Evolutionary conservation across 2,329 filamentous ascomycete species (phyloP).

Genomic region (Calonectria pauciramosa): DNA sequence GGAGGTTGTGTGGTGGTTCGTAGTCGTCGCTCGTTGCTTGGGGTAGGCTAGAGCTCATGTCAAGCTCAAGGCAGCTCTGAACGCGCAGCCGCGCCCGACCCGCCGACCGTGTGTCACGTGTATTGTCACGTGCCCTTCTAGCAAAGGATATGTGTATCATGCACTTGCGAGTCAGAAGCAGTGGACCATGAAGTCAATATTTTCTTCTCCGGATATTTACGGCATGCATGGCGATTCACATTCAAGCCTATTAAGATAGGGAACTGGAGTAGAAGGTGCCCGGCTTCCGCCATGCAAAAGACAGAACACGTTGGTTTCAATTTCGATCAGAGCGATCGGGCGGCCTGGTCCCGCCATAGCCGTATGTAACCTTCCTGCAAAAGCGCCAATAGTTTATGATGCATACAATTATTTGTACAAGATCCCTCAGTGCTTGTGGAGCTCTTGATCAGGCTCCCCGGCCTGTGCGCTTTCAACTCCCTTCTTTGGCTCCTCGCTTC

Average conservation of each 20-base stretch:
- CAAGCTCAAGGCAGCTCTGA: constrained; percentile 63
- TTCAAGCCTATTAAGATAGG: not conserved
- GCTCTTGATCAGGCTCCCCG: constrained; percentile 32
- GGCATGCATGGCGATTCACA: not conserved
- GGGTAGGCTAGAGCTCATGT: constrained; percentile 53
- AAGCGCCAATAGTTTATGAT: constrained; percentile 15
- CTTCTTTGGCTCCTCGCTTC: constrained; percentile 39
- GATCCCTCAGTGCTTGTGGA: constrained; percentile 36
- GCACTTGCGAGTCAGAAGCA: constrained; percentile 34
- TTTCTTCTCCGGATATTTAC: not conserved
- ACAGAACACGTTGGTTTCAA: constrained; percentile 22
- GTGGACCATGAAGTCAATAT: not conserved
- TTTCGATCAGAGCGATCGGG: constrained; percentile 5
- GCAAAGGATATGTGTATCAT: not conserved
- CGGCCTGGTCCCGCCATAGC: constrained; percentile 43
- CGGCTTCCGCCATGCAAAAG: not conserved
- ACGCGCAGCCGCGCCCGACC: constrained; percentile 56
- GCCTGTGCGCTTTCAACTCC: constrained; percentile 39
- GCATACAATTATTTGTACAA: constrained; percentile 26
- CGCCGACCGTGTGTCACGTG: constrained; percentile 21
- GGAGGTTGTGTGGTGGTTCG: constrained; percentile 40
- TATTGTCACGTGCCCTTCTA: constrained; percentile 26
- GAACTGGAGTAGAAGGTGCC: not conserved
- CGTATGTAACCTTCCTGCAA: constrained; percentile 8
- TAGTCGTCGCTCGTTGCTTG: constrained; percentile 43